Base-by-base conservation (phyloP, 2,329 filamentous ascomycete genomes). In the Fusarium bactridioides region DNA sequence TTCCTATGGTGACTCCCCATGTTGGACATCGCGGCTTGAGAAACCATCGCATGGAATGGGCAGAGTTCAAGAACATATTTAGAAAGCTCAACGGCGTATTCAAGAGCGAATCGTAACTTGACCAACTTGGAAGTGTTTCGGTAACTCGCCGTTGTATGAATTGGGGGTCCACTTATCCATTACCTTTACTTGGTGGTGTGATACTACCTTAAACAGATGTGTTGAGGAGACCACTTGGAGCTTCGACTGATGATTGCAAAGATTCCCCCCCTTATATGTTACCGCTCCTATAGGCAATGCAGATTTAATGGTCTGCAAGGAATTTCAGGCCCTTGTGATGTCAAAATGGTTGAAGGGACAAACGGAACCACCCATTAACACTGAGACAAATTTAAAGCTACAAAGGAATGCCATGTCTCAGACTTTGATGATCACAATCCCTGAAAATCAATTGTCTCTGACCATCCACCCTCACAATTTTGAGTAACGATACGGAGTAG, bases 331-430 rank as follows among this genome's bases (percentile, higher is more conserved):
- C 25, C 40, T 54, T 18, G 25, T 56, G 43, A 67, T 64, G 53
- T 63, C 35, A 43, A 47, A 48, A 43, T 37, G 41, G 23, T 27
- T 29, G 19, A 25, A 48, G 45, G 33, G 31, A 48, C 41, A 29
- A 27, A 33, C 19, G 43, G 25, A 45, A 65, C 45, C 48, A 33
- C 33, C 41, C 23, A 47, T 47, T 43, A 41, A 38, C 40, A 57
- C 27, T 56, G 44, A 73, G 59, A 69, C 67, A 72, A n/a, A 23
- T 23, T 35, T 12, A 33, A 50, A 33, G 53, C 44, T 4, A 40
- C 18, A 19, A 21, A 53, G 70, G 55, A 64, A 74, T 50, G 70
- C 7, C 18, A 25, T 57, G 56, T 62, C 51, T 60, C 38, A 64
- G 54, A 69, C 27, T 15, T 33, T 35, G 37, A 19, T 35, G 56